Evolutionary conservation across 306 rosid genomes (phyloP).

Genomic region (Dicorynia guianensis): DNA sequence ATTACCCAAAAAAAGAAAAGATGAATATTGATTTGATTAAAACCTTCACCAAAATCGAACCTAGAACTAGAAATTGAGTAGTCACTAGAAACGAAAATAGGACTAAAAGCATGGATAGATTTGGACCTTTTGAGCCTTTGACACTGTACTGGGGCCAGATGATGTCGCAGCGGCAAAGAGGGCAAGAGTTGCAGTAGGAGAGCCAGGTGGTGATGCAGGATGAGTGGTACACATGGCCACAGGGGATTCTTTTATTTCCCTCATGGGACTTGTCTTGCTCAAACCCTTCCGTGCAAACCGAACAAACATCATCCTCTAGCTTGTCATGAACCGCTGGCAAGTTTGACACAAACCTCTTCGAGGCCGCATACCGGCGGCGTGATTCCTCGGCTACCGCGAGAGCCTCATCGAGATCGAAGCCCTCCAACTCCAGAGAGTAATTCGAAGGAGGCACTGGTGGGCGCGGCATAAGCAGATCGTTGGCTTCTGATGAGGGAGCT

Average conservation of each 20-base stretch:
- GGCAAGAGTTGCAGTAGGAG: constrained; percentile 61
- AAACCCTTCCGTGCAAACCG: constrained; percentile 63
- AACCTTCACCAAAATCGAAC: too few relatives aligned
- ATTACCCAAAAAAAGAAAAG: too few relatives aligned
- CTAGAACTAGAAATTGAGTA: too few relatives aligned
- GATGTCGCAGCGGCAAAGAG: constrained; percentile 71
- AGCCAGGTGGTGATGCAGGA: constrained; percentile 72
- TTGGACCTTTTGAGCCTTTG: too few relatives aligned
- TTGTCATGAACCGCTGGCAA: constrained; percentile 43
- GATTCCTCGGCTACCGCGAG: constrained; percentile 46
- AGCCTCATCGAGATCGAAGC: constrained; percentile 62
- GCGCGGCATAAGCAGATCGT: background rate
- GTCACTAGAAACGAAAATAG: too few relatives aligned
- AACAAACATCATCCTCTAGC: constrained; percentile 44
- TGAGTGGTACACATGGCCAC: constrained; percentile 76
- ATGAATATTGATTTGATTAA: too few relatives aligned
- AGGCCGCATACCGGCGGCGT: background rate
- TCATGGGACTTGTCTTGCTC: background rate
- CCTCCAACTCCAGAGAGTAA: constrained; percentile 21
- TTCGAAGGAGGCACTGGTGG: background rate
- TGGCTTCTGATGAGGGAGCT: background rate
- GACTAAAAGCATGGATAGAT: too few relatives aligned
- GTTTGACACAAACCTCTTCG: constrained; percentile 21
- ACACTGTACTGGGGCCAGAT: too few relatives aligned
- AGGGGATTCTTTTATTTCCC: constrained; percentile 53